Percentiles rank a stretch among this genome's conserved stretches.
phyloP scores from a whole-genome alignment of 305 asterid species.

The Lippia alba region DNA sequence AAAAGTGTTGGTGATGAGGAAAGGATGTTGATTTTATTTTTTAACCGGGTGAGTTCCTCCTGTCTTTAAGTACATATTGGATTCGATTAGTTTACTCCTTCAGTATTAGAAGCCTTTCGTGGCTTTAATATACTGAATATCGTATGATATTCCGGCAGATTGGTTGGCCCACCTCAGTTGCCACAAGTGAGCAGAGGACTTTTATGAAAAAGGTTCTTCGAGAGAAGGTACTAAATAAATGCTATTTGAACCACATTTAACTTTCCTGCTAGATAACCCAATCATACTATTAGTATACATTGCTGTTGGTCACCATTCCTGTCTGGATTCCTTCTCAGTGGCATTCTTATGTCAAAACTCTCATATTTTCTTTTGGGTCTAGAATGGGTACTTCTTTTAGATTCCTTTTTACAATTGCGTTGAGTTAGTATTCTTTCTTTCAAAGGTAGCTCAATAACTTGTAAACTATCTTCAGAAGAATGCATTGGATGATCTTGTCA shows the following conservation, averaged over 20 bases:
- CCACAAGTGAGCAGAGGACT: conserved; percentile 81
- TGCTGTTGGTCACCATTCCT: background rate
- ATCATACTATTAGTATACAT: background rate
- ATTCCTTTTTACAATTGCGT: background rate
- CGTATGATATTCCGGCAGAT: conserved; percentile 52
- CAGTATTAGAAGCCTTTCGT: conserved; percentile 4
- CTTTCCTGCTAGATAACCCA: background rate
- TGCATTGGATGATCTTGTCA: conserved; percentile 82
- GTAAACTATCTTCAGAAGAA: conserved; percentile 69
- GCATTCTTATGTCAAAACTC: background rate
- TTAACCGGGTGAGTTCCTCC: conserved; percentile 72
- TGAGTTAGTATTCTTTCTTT: conserved; percentile 19
- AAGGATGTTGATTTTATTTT: conserved; percentile 83
- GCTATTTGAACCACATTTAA: conserved; percentile 20
- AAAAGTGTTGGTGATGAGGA: conserved; percentile 91
- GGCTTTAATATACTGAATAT: conserved; percentile 22
- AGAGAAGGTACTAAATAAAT: conserved; percentile 62
- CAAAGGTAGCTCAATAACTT: conserved; percentile 34
- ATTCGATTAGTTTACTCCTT: background rate
- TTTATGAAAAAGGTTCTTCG: conserved; percentile 78
- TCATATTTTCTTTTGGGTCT: background rate
- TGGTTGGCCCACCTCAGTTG: conserved; percentile 97
- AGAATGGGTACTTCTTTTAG: background rate
- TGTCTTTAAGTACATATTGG: conserved; percentile 7
- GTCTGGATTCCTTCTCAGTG: background rate